Evolutionary conservation across 768 basidiomycete genomes (phyloP), one percentile per base, ranked within the genome.

Genomic region (Aureoboletus auriporus): DNA sequence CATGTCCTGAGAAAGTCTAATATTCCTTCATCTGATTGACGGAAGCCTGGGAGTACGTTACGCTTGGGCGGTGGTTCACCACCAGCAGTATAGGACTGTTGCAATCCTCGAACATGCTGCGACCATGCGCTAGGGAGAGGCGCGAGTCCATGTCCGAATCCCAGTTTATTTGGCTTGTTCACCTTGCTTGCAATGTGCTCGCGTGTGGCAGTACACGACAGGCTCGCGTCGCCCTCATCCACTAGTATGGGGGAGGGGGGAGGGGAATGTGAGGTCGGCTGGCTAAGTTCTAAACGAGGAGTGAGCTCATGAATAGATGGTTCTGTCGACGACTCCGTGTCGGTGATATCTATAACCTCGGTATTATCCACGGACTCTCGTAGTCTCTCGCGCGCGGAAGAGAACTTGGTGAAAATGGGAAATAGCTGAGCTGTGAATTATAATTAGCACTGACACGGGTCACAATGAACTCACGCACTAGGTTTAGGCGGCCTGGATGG

Each of bases 61-160:
- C 50, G 58, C 46, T 49, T 56, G 44, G 42, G 34, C 28, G 52
- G 55, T 4, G 46, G 30, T 29, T 46, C 40, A 33, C 54, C 30
- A 30, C 54, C 30, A 30, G 48, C 45, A 23, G 55, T 37, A 55
- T 72, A 74, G n/a, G 49, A 50, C 36, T 65, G 74, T 58, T 85
- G 83, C 14, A 69, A 62, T 31, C 83, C 84, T 54, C 75, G 79
- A 53, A 84, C 73, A 66, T 88, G 86, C 58, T 85, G 84, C 13
- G 68, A 70, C 20, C 69, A 65, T 39, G 56, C 56, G 54, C 69
- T 67, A 28, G 86, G 86, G 57, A 75, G 78, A 17, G 79, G 78
- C 0, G 68, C 71, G 14, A 33, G 20, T 23, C 20, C 40, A 38
- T 45, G 46, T 35, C 46, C 49, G 17, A 16, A 44, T 3, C 46